Percentiles rank a stretch among this genome's conserved stretches.
phyloP scores from a whole-genome alignment of 495 filamentous ascomycete genomes.

The Talaromyces borbonicus region DNA sequence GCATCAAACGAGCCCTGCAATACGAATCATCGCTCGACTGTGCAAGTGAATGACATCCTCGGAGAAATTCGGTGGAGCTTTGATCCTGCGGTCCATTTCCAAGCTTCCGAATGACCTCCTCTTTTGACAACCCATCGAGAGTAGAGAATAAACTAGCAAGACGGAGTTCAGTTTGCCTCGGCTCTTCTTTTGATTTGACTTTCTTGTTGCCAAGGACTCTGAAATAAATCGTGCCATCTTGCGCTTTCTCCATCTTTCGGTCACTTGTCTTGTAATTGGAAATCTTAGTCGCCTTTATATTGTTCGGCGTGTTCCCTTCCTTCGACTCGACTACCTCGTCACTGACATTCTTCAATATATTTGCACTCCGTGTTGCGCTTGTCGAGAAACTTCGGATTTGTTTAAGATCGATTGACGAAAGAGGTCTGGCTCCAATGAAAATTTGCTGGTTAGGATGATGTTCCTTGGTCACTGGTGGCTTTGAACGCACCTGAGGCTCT shows the following conservation, averaged over 20 bases:
- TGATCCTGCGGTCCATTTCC: constrained; percentile 32
- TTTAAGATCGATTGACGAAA: constrained; percentile 5
- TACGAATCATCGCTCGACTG: not conserved
- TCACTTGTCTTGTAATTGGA: no score
- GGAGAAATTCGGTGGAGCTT: constrained; percentile 40
- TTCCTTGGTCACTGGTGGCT: not conserved
- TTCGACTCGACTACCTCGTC: no score
- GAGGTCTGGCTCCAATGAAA: not conserved
- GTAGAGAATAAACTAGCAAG: not conserved
- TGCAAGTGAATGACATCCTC: not conserved
- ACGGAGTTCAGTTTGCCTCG: not conserved
- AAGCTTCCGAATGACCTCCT: constrained; percentile 17
- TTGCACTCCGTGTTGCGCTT: constrained; percentile 12
- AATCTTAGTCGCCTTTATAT: no score
- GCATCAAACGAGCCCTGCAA: not conserved
- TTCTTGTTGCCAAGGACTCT: not conserved
- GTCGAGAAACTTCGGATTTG: constrained; percentile 16
- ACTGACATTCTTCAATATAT: no score
- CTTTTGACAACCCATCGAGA: not conserved
- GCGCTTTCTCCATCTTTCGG: no score
- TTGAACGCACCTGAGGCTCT: constrained; percentile 1
- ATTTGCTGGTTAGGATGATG: not conserved
- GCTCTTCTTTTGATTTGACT: not conserved
- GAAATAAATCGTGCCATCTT: no score
- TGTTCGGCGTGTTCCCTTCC: no score